These are phyloP conservation scores for Hemisphaericaspora subhashii DNA, from an alignment of 1,139 yeast genomes.

Conservation along the genomic window DNA sequence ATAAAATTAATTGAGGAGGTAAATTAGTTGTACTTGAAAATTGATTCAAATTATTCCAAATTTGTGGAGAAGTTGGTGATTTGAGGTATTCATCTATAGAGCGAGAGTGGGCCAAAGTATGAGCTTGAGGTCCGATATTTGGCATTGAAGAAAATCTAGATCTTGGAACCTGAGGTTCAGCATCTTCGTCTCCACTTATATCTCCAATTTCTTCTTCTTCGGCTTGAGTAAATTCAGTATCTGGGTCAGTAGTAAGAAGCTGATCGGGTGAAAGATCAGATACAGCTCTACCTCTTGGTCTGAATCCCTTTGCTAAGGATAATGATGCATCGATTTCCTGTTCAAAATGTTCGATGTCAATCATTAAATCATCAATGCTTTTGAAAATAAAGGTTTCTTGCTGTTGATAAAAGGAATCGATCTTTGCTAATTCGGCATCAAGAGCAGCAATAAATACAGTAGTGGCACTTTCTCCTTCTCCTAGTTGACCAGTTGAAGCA, in stretches of 20 bases:
- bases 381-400: slow-evolving; percentile 51
- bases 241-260: slow-evolving; percentile 29
- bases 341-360: slow-evolving; percentile 51
- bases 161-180: slow-evolving; percentile 11
- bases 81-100: slow-evolving; percentile 41
- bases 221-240: slow-evolving; percentile 30
- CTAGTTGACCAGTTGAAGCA: slow-evolving; percentile 23
- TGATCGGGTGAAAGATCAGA: slow-evolving; percentile 22
- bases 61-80: slow-evolving; percentile 36
- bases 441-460: slow-evolving; percentile 53
- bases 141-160: slow-evolving; percentile 14
- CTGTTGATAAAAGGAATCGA: slow-evolving; percentile 57
- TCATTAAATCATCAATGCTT: slow-evolving; percentile 51
- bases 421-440: slow-evolving; percentile 55
- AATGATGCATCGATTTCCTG: slow-evolving; percentile 24
- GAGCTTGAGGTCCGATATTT: slow-evolving; percentile 4
- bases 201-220: slow-evolving; percentile 31
- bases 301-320: slow-evolving; percentile 9
- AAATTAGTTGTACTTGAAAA: slow-evolving; percentile 19
- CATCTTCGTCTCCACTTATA: slow-evolving; percentile 14
- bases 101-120: slow-evolving; percentile 23
- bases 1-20: slow-evolving; percentile 43
- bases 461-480: slow-evolving; percentile 24
- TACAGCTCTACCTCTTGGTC: slow-evolving; percentile 14
- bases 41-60: slow-evolving; percentile 33